phyloP scores from a whole-genome alignment of 768 basidiomycete species.

The Boletales sp. region DNA sequence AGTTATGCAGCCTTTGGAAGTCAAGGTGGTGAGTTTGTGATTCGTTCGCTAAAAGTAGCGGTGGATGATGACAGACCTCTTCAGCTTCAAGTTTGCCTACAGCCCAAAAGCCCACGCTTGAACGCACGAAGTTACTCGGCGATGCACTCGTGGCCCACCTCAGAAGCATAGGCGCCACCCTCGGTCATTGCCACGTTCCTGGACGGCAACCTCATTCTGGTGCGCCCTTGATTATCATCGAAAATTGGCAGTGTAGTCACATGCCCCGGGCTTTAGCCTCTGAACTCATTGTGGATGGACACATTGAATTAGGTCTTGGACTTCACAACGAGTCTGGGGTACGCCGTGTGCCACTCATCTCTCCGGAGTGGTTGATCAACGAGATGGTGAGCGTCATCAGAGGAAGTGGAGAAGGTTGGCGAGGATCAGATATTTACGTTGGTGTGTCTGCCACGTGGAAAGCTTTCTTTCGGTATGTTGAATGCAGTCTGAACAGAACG shows the following conservation, averaged over 20 bases:
- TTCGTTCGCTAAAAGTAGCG: conserved; percentile 15
- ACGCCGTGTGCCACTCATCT: too few relatives aligned
- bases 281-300: conserved; percentile 2
- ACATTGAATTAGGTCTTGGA: conserved; percentile 47
- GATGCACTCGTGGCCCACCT: conserved; percentile 30
- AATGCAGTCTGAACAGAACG: background rate
- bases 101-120: conserved; percentile 9
- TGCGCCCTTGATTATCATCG: background rate
- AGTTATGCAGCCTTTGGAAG: conserved; percentile 28
- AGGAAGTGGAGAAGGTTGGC: too few relatives aligned
- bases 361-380: too few relatives aligned
- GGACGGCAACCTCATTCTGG: conserved; percentile 29
- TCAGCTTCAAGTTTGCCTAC: background rate
- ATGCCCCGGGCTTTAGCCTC: background rate
- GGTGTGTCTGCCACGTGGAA: background rate
- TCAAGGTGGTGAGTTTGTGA: conserved; percentile 28
- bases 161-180: conserved; percentile 36
- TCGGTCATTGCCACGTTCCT: conserved; percentile 60
- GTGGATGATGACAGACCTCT: background rate
- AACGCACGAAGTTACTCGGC: conserved; percentile 27
- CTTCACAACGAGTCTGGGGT: conserved; percentile 55
- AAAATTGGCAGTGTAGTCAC: background rate
- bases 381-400: too few relatives aligned
- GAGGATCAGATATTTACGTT: conserved; percentile 3
- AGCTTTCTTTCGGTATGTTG: too few relatives aligned